Evolutionary conservation across 2,329 filamentous ascomycete genomes (phyloP), one percentile per base, ranked within the genome.

Genomic region (Sporothrix globosa): DNA sequence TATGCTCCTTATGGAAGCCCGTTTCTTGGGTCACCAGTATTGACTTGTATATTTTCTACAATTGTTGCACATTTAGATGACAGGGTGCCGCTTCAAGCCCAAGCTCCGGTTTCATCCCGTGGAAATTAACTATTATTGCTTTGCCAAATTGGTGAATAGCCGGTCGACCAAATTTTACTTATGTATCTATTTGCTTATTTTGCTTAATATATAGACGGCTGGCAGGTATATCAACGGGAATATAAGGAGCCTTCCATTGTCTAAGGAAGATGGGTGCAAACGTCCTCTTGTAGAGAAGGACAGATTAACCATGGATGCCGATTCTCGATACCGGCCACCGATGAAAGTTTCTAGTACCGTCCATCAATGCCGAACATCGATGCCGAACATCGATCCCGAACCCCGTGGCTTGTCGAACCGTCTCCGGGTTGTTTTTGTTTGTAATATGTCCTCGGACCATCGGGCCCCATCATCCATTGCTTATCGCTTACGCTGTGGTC

Each of bases 271-370:
- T 4, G 30, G 30, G 13, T 19, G 56, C n/a, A 30, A 60, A 9
- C 19, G 14, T 34, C 19, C 19, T 30, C 34, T n/a, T 60, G 2
- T 21, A 4, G 30, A 60, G 30, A 34, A 10, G 13, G 30, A 19
- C 30, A 13, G 13, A n/a, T 19, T 21, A 9, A 10, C 19, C 56
- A n/a, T 61, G 10, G 34, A 61, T 61, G 56, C 56, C 44, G 54
- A 69, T 17, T 24, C 30, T 52, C n/a, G 63, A 67, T 67, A 30
- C 63, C 46, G 46, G 21, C n/a, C 50, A 53, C 27, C 17, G 54
- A 39, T 58, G 17, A n/a, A 3, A 21, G 39, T 58, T 7, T 39
- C 14, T 17, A n/a, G 3, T 34, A 10, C 17, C 27, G 39, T 14
- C 3, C 54, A 19, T 58, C 17, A 30, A 58, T 58, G 54, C 54